These are phyloP conservation scores for Hypoxylon intermedium DNA, from an alignment of 495 filamentous ascomycete genomes.

Conservation along the genomic window DNA sequence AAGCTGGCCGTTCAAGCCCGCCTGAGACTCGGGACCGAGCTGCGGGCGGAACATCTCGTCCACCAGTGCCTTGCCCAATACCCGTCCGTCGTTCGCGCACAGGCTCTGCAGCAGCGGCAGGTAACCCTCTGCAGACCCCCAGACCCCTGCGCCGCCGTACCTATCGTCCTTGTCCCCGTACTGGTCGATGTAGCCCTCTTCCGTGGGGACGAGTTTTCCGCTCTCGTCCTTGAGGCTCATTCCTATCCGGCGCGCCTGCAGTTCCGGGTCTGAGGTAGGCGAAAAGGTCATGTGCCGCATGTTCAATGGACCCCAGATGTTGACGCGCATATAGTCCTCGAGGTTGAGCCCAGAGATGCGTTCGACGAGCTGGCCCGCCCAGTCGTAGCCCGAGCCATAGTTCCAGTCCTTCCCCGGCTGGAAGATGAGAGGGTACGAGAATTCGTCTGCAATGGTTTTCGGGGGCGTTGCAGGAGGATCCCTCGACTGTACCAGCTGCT, in stretches of 20 bases:
- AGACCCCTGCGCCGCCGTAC: slow-evolving; percentile 43
- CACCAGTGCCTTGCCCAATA: slow-evolving; percentile 35
- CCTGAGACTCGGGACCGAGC: slow-evolving; percentile 22
- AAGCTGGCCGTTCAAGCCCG: slow-evolving; percentile 26
- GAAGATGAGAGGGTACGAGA: slow-evolving; percentile 44
- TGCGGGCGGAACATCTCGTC: slow-evolving; percentile 41
- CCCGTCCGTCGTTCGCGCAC: slow-evolving; percentile 41
- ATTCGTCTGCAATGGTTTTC: slow-evolving; percentile 41
- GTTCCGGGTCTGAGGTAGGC: slow-evolving; percentile 39
- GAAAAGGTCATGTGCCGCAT: slow-evolving; percentile 42
- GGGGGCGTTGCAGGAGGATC: slow-evolving; percentile 27
- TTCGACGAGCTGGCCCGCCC: slow-evolving; percentile 45
- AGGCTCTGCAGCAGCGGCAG: slow-evolving; percentile 41
- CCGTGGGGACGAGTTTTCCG: slow-evolving; percentile 26
- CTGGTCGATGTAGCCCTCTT: slow-evolving; percentile 34
- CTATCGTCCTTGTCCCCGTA: slow-evolving; percentile 15
- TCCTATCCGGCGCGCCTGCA: slow-evolving; percentile 29
- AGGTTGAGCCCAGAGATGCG: slow-evolving; percentile 32
- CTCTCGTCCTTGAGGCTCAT: slow-evolving; percentile 30
- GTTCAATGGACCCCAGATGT: slow-evolving; percentile 36
- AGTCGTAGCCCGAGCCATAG: slow-evolving; percentile 45
- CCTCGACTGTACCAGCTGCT: slow-evolving; percentile 27
- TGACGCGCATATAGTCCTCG: slow-evolving; percentile 39
- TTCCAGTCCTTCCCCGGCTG: slow-evolving; percentile 45
- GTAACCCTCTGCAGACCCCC: slow-evolving; percentile 36